A percentile compares a stretch with the other conserved stretches of the same genome.
These are phyloP conservation scores for Neoboletus subvelutipes DNA, from an alignment of 768 basidiomycete genomes.

Conservation along the genomic window DNA sequence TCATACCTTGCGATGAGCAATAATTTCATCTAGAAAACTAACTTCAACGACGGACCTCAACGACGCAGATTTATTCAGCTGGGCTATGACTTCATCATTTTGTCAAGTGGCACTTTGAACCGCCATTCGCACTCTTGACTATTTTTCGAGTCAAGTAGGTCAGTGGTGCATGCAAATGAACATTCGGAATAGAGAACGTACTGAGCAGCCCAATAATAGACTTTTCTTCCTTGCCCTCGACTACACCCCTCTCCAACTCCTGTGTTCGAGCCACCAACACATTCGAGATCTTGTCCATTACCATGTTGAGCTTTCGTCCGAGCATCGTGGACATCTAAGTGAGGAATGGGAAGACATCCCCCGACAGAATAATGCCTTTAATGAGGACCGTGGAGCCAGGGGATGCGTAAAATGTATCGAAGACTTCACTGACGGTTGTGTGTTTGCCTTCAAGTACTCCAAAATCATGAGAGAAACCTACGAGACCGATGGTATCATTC, in stretches of 20 bases:
- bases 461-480: no score
- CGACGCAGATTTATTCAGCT: slow-evolving; percentile 6
- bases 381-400: slow-evolving; percentile 23
- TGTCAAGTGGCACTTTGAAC: slow-evolving; percentile 26
- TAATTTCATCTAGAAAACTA: slow-evolving; percentile 12
- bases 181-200: slow-evolving; percentile 13
- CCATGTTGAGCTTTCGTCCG: no score
- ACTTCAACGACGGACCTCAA: neutral
- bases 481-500: no score
- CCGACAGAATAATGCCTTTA: slow-evolving; percentile 35
- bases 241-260: slow-evolving; percentile 27
- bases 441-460: slow-evolving; percentile 49
- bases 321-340: slow-evolving; percentile 34
- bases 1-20: slow-evolving; percentile 24
- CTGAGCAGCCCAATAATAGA: no score
- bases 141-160: no score
- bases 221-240: no score
- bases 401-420: slow-evolving; percentile 36
- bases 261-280: slow-evolving; percentile 37
- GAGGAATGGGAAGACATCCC: slow-evolving; percentile 38
- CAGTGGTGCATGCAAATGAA: slow-evolving; percentile 3
- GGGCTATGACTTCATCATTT: slow-evolving; percentile 29
- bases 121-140: slow-evolving; percentile 33
- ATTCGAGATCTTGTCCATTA: no score
- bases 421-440: slow-evolving; percentile 40